Evolutionary conservation across 495 filamentous ascomycete species (phyloP).

Genomic region (Penicillium longicatenatum): DNA sequence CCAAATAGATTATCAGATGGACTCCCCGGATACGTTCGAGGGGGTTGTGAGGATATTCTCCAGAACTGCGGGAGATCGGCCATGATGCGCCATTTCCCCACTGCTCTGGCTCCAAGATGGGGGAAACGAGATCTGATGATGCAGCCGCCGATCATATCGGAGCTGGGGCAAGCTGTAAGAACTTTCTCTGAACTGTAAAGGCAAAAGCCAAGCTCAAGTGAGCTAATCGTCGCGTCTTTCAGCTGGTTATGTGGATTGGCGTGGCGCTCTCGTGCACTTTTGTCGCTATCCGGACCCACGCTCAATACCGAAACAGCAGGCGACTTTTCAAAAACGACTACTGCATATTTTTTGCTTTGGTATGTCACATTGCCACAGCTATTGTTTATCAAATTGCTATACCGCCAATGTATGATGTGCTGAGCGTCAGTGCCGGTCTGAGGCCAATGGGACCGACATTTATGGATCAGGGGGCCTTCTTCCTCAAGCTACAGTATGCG

Average conservation of each 20-base stretch:
- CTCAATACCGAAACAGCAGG: not conserved
- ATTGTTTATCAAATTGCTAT: not conserved
- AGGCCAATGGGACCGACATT: not conserved
- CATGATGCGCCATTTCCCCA: not conserved
- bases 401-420: not conserved
- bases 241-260: not conserved
- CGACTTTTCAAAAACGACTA: constrained; percentile 1
- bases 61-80: not conserved
- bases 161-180: not conserved
- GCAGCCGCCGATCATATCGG: not conserved
- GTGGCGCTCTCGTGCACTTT: not conserved
- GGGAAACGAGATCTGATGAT: not conserved
- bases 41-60: not conserved
- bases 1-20: not conserved
- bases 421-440: not conserved
- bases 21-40: not conserved
- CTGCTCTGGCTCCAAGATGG: not conserved
- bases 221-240: not conserved
- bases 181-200: not conserved
- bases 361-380: not conserved
- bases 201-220: not conserved
- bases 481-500: not conserved
- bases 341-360: not conserved
- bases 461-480: not conserved
- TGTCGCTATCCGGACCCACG: not conserved